These are phyloP conservation scores for Neophaeococcomyces aloes DNA, from an alignment of 2,329 filamentous ascomycete genomes.

Conservation along the genomic window DNA sequence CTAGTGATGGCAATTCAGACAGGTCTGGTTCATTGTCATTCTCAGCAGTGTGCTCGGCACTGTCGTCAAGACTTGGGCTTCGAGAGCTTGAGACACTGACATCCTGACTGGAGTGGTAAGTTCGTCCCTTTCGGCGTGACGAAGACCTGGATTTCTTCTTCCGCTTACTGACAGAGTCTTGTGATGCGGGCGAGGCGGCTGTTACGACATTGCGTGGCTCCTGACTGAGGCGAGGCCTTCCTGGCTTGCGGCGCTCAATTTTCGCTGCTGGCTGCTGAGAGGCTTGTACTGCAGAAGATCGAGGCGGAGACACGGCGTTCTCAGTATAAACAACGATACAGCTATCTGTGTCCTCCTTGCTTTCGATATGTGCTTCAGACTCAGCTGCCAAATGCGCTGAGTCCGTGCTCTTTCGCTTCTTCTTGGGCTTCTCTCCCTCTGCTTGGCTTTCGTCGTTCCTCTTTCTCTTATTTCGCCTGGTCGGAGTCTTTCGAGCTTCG, in stretches of 20 bases:
- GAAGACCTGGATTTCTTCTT: no score
- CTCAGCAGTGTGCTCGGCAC: background rate
- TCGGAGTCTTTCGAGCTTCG: background rate
- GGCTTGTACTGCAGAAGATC: background rate
- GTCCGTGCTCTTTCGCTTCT: background rate
- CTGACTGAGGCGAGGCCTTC: no score
- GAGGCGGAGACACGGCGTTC: background rate
- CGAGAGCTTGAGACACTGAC: background rate
- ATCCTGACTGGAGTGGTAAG: background rate
- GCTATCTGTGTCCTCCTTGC: background rate
- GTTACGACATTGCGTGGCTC: no score
- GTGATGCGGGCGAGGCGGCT: no score
- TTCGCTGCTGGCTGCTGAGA: background rate
- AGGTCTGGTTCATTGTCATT: background rate
- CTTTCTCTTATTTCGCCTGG: background rate
- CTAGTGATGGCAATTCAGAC: background rate
- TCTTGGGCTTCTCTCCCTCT: constrained; percentile 1
- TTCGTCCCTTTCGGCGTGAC: no score
- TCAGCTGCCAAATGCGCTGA: background rate
- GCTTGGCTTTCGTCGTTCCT: background rate
- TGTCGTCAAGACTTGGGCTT: background rate
- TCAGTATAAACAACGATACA: background rate
- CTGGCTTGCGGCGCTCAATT: background rate
- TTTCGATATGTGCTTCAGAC: background rate
- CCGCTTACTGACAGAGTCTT: no score